Evolutionary conservation across 176 grass and related monocot genomes (phyloP), one percentile per base, ranked within the genome.

Genomic region (Aechmea fasciata): DNA sequence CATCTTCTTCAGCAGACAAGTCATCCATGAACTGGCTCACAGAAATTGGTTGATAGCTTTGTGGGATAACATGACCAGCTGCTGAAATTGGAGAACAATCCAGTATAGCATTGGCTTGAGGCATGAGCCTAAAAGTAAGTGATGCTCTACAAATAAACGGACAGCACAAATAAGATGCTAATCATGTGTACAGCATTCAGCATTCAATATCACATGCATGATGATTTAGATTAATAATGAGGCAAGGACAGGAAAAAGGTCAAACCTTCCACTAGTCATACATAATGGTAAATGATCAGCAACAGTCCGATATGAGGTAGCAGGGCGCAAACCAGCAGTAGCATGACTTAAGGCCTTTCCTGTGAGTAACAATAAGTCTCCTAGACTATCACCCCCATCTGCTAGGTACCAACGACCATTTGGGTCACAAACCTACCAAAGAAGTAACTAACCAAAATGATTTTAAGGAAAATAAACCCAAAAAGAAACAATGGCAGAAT

Each of bases 391-490:
- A 79, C 22, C 47, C 2, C 28, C 75, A 78, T 90, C 90, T 51
- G 86, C 86, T 75, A 84, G 24, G 75, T 84, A 95, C 90, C 90
- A 90, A 72, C 72, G 81, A 71, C 87, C 91, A 80, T 90, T 87
- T 78, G 86, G 76, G 71, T 94, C 73, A 69, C 75, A 90, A 66
- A 95, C 90, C 90, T 89, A 74, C 55, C 73, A 82, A 83, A 80
- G 19, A 86, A 71, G 52, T 17, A 69, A 24, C 63, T 71, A 71
- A 84, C 52, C 64, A 77, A 65, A 74, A 77, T 66, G 49, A 75
- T 68, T 50, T 29, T 48, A 70, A n/a, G 55, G 20, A 69, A 49
- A 23, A 47, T 67, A 29, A 33, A 26, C 26, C 25, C 52, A 17
- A 69, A 9, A 24, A 52, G 17, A 69, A 69, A 61, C 55, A 20